phyloP scores from a whole-genome alignment of 345 rosid genomes.

The Syzygium jambos region DNA sequence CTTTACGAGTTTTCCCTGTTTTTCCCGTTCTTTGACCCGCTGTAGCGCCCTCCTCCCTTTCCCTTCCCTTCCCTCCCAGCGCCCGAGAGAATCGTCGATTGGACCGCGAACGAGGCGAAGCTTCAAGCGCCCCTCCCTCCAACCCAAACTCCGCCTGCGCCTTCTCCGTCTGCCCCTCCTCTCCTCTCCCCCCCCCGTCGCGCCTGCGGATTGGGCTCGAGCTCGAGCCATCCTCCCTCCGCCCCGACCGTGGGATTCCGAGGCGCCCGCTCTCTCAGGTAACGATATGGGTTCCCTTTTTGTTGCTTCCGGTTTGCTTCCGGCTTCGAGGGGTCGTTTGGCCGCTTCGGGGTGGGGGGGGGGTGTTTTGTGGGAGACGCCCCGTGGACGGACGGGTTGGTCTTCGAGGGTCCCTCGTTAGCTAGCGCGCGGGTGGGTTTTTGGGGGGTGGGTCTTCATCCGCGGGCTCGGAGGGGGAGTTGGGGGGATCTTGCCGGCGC shows the following conservation, averaged over 20 bases:
- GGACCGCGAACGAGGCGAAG: neutral
- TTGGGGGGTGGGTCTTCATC: neutral
- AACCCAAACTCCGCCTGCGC: neutral
- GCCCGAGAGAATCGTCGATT: neutral
- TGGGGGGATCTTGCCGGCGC: neutral
- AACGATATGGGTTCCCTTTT: neutral
- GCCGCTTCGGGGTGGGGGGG: neutral
- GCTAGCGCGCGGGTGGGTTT: too few species aligned
- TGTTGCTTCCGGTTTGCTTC: too few species aligned
- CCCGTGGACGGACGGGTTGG: neutral
- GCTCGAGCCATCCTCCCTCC: neutral
- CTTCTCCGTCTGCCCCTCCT: neutral
- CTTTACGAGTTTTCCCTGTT: neutral
- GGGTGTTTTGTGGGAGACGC: neutral
- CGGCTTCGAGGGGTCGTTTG: neutral
- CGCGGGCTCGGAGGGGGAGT: neutral
- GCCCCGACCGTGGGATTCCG: too few species aligned
- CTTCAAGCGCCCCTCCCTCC: rapidly evolving
- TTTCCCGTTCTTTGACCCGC: conserved; percentile 1
- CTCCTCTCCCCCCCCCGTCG: too few species aligned
- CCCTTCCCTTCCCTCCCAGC: neutral
- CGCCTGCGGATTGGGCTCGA: neutral
- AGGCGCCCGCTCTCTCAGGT: neutral
- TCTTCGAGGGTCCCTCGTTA: neutral
- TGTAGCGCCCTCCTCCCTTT: neutral